These are phyloP conservation scores for Paraphaeosphaeria minitans DNA, from an alignment of 2,329 filamentous ascomycete species.

Conservation along the genomic window DNA sequence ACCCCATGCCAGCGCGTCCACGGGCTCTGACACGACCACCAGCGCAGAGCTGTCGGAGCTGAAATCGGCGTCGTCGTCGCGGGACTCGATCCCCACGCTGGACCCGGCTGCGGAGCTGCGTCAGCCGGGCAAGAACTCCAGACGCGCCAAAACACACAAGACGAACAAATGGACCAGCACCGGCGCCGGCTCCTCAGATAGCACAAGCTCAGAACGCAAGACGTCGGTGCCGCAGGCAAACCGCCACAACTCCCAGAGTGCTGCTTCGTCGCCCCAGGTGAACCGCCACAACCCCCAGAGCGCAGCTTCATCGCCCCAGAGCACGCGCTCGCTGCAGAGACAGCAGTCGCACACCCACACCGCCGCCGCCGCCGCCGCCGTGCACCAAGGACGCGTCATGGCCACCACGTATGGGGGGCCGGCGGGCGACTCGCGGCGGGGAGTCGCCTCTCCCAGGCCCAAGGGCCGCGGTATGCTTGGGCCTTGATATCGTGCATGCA, in stretches of 20 bases:
- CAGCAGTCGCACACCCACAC: slow-evolving; percentile 22
- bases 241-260: slow-evolving; percentile 19
- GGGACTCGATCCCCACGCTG: slow-evolving; percentile 30
- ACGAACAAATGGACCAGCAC: slow-evolving; percentile 38
- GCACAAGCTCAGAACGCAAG: slow-evolving; percentile 33
- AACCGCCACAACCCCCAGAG: slow-evolving; percentile 21
- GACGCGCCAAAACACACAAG: slow-evolving; percentile 36
- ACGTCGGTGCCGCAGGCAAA: slow-evolving; percentile 26
- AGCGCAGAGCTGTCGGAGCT: slow-evolving; percentile 33
- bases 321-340: slow-evolving; percentile 20
- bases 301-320: slow-evolving; percentile 23
- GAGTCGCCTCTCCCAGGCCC: slow-evolving; percentile 50
- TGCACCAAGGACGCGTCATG: slow-evolving; percentile 39
- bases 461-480: slow-evolving; percentile 48
- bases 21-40: slow-evolving; percentile 32
- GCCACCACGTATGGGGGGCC: slow-evolving; percentile 44
- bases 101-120: slow-evolving; percentile 26
- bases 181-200: slow-evolving; percentile 31
- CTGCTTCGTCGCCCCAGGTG: slow-evolving; percentile 25
- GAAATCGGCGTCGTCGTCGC: slow-evolving; percentile 38
- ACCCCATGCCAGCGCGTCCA: slow-evolving; percentile 36
- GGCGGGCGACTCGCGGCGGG: slow-evolving; percentile 49
- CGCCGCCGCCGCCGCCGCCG: slow-evolving; percentile 17
- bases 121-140: slow-evolving; percentile 32
- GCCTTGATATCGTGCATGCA: slow-evolving; percentile 5